Conservation (phyloP, 1,139 yeast genomes). For the Debaryomyces sp. region DNA sequence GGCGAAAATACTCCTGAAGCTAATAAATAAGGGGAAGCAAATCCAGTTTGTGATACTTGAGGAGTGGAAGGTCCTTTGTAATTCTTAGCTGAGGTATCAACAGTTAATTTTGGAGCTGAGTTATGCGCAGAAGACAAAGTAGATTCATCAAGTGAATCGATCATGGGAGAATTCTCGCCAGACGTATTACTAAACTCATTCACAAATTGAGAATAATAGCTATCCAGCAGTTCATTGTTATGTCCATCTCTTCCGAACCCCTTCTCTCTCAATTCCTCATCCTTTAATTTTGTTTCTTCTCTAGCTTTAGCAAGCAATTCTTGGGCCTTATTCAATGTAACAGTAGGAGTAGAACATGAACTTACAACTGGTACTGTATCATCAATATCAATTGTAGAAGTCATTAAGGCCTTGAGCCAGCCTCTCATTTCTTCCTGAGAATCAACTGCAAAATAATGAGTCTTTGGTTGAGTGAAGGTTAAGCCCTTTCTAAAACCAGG, state of each 20-base stretch:
- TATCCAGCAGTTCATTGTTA: conserved; percentile 22
- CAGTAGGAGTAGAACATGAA: conserved; percentile 93
- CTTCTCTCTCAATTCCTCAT: conserved; percentile 51
- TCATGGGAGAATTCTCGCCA: conserved; percentile 31
- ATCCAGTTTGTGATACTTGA: conserved; percentile 38
- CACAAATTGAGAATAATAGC: conserved; percentile 20
- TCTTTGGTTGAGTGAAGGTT: conserved; percentile 94
- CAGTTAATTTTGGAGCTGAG: conserved; percentile 31
- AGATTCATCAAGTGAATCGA: conserved; percentile 37
- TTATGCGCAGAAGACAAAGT: conserved; percentile 24
- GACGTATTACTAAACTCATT: conserved; percentile 25
- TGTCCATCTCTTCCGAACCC: conserved; percentile 38
- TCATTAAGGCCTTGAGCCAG: conserved; percentile 95
- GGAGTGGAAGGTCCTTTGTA: conserved; percentile 36
- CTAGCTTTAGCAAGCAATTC: conserved; percentile 81
- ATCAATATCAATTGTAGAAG: conserved; percentile 95
- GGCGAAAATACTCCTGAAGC: conserved; percentile 61
- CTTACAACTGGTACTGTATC: conserved; percentile 93
- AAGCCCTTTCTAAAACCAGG: conserved; percentile 96
- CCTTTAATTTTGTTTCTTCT: conserved; percentile 66
- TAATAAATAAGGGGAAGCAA: conserved; percentile 61
- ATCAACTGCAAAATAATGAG: conserved; percentile 95
- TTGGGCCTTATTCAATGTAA: conserved; percentile 83
- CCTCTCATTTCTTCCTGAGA: conserved; percentile 87
- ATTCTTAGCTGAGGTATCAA: conserved; percentile 31